Conservation (phyloP, 805 yeast species). For the Schwanniomyces vanrijiae region DNA sequence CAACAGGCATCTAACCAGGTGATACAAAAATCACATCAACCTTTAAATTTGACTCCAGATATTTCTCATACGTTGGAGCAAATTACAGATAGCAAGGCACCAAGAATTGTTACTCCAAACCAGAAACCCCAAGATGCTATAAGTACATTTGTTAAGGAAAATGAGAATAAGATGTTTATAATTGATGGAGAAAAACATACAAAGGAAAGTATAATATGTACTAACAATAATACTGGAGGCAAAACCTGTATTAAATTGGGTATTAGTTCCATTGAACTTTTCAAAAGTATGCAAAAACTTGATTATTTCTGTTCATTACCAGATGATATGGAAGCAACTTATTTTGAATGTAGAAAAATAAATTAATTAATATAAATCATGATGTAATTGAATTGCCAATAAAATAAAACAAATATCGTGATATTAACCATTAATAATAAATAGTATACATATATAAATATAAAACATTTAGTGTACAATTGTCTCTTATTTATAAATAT, state of each 20-base stretch:
- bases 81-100: slow-evolving; percentile 15
- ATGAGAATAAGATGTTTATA: slow-evolving; percentile 35
- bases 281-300: slow-evolving; percentile 49
- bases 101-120: slow-evolving; percentile 12
- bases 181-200: slow-evolving; percentile 43
- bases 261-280: slow-evolving; percentile 40
- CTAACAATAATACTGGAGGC: slow-evolving; percentile 42
- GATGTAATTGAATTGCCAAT: neutral
- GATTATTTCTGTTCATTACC: slow-evolving; percentile 53
- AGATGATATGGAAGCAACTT: slow-evolving; percentile 47
- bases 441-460: neutral
- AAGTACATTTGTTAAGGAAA: slow-evolving; percentile 26
- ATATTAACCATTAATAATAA: no score
- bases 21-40: slow-evolving; percentile 28
- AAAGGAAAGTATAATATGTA: slow-evolving; percentile 45
- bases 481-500: neutral
- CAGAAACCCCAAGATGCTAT: slow-evolving; percentile 17
- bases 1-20: slow-evolving; percentile 12
- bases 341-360: slow-evolving; percentile 51
- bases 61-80: slow-evolving; percentile 29
- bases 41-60: slow-evolving; percentile 20
- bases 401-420: neutral
- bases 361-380: neutral
- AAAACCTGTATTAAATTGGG: slow-evolving; percentile 48
- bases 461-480: neutral